Evolutionary conservation across 108 stramenopile genomes (phyloP).

Genomic region (Conticribra guillardii): DNA sequence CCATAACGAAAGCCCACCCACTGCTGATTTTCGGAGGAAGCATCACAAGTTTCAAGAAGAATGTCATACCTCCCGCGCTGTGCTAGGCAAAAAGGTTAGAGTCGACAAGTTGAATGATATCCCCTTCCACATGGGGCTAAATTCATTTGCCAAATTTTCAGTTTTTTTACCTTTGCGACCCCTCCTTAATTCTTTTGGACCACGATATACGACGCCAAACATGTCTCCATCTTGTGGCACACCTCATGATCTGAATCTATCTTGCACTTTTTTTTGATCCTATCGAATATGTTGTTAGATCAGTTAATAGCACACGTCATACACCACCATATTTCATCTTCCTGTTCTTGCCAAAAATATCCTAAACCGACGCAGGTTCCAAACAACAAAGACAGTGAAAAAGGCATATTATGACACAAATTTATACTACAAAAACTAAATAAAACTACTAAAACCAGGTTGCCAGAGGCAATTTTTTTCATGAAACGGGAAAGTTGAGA

Average conservation of each 20-base stretch:
- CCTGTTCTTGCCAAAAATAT: background rate
- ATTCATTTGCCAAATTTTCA: background rate
- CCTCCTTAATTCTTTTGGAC: no score
- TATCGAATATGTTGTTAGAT: background rate
- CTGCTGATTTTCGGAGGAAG: background rate
- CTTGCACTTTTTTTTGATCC: background rate
- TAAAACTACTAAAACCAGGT: no score
- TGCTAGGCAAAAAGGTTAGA: background rate
- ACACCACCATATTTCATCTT: background rate
- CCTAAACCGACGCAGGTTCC: no score
- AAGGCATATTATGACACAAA: no score
- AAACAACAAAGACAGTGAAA: no score
- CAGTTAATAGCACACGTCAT: background rate
- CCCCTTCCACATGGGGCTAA: background rate
- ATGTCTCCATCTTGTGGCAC: background rate
- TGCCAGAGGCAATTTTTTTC: background rate
- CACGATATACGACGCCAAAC: background rate
- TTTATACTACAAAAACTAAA: no score
- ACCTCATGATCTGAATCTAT: background rate
- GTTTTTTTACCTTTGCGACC: background rate
- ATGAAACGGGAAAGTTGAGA: background rate
- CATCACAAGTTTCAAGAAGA: background rate
- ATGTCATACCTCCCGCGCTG: background rate
- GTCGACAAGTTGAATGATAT: background rate
- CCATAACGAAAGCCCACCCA: background rate